Percentiles rank a stretch among this genome's conserved stretches.
These are phyloP conservation scores for Candida yuanshanica DNA, from an alignment of 805 yeast genomes.

Conservation along the genomic window DNA sequence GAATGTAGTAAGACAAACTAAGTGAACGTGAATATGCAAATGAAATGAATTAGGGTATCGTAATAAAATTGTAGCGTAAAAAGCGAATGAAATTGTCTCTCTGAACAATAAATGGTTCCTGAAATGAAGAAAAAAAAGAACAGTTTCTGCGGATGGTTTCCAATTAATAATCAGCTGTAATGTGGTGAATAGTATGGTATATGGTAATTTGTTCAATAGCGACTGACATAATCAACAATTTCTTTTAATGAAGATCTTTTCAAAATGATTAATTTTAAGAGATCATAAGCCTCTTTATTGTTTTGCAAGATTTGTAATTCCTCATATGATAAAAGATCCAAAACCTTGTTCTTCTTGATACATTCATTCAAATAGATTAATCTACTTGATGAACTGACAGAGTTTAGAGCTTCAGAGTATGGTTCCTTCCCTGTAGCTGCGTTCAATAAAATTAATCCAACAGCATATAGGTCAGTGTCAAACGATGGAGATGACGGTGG, in stretches of 20 bases:
- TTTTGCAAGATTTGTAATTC: constrained; percentile 19
- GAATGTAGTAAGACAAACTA: too few relatives aligned
- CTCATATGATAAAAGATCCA: constrained; percentile 27
- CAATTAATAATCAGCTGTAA: too few relatives aligned
- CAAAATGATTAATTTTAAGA: constrained; percentile 26
- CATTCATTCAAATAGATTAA: constrained; percentile 27
- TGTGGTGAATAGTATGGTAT: too few relatives aligned
- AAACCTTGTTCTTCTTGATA: constrained; percentile 27
- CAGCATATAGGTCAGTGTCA: constrained; percentile 41
- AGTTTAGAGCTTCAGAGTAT: constrained; percentile 22
- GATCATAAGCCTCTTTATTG: constrained; percentile 12
- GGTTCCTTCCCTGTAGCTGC: constrained; percentile 44
- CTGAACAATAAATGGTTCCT: too few relatives aligned
- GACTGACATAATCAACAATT: constrained; percentile 1
- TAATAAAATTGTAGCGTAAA: too few relatives aligned
- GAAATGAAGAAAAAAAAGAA: too few relatives aligned
- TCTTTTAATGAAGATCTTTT: constrained; percentile 25
- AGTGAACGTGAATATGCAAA: too few relatives aligned
- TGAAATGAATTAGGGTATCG: too few relatives aligned
- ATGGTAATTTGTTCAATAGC: neutral
- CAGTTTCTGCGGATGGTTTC: too few relatives aligned
- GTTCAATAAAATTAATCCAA: constrained; percentile 39
- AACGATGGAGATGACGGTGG: constrained; percentile 24
- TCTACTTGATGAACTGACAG: constrained; percentile 17
- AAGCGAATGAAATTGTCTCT: too few relatives aligned